These are phyloP conservation scores for Pyrenochaeta sp. DNA, from an alignment of 2,329 filamentous ascomycete species.

Conservation along the genomic window DNA sequence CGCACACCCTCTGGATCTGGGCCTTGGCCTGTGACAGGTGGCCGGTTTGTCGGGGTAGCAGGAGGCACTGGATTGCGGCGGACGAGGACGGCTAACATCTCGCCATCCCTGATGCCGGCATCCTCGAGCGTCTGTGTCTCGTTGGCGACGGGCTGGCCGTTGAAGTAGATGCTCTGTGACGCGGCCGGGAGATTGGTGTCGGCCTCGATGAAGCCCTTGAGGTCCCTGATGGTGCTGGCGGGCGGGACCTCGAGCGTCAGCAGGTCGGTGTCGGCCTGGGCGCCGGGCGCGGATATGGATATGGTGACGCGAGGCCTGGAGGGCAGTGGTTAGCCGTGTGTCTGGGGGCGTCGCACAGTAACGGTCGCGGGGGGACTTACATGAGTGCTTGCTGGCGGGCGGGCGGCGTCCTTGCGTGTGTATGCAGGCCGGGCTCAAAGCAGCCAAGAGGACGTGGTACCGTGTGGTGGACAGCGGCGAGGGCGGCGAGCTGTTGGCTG, in stretches of 20 bases:
- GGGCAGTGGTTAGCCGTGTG: slow-evolving; percentile 37
- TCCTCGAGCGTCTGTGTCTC: slow-evolving; percentile 82
- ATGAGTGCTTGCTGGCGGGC: slow-evolving; percentile 33
- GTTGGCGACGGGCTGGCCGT: slow-evolving; percentile 80
- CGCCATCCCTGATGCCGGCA: slow-evolving; percentile 81
- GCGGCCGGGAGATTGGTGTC: slow-evolving; percentile 77
- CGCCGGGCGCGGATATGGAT: slow-evolving; percentile 78
- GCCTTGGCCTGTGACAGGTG: slow-evolving; percentile 14
- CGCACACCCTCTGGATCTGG: slow-evolving; percentile 79
- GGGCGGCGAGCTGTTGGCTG: slow-evolving; percentile 12
- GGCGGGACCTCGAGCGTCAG: slow-evolving; percentile 82
- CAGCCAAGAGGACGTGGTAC: slow-evolving; percentile 43
- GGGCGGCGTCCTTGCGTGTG: slow-evolving; percentile 39
- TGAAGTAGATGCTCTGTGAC: slow-evolving; percentile 87
- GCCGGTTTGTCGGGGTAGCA: slow-evolving; percentile 17
- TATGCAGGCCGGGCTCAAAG: slow-evolving; percentile 45
- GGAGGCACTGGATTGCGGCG: slow-evolving; percentile 38
- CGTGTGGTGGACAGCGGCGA: slow-evolving; percentile 27
- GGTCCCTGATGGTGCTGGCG: slow-evolving; percentile 81
- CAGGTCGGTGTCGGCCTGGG: slow-evolving; percentile 73
- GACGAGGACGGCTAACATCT: slow-evolving; percentile 91
- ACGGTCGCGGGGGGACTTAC: slow-evolving; percentile 44
- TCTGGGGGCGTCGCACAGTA: slow-evolving; percentile 43
- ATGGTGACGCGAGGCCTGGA: slow-evolving; percentile 82
- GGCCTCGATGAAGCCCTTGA: slow-evolving; percentile 87